Base-by-base conservation (phyloP, 148 eudicot genomes). In the Drosera capensis region DNA sequence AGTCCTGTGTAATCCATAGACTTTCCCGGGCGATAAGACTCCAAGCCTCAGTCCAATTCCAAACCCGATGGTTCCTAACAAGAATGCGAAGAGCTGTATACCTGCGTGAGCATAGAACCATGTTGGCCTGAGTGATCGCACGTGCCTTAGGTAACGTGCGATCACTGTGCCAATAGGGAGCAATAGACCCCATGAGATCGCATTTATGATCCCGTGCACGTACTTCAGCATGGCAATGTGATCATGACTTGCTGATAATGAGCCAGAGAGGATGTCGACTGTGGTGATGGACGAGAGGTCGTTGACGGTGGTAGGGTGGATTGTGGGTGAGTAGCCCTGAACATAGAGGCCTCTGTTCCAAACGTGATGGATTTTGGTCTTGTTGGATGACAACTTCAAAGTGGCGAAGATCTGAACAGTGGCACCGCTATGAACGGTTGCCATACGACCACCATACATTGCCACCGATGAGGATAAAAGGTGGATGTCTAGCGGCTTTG, bases 291-390 rank as follows among this genome's bases (percentile, higher is more conserved):
- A 80, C 5, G 97, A 68, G 0, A 90, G 79, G 50, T 90, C 97
- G 36, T 63, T 73, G 1, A 60, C 37, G 0, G 84, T 63, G 2
- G 93, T 90, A 1, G 92, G 93, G 25, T 90, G 97, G 38, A 90
- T 90, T 12, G 97, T 80, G 0, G 97, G 97, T 43, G 97, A 90
- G 65, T 90, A 84, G 19, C 97, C 95, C 68, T 90, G 97, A 46
- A 84, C 95, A 40, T 90, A 90, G 21, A 90, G 58, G 1, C 97
- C 97, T 1, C 93, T 75, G 52, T 90, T 90, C 97, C 97, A 90
- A 1, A 84, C 78, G 39, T 58, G 51, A 44, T 90, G 77, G 29
- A 90, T 70, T 57, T 71, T 80, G 18, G 92, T 80, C 48, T 59
- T 80, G 40, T 90, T 90, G 1, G 77, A 61, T 8, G 60, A 45